These are phyloP conservation scores for Phytophthora pistaciae DNA, from an alignment of 352 stramenopile genomes.

Conservation along the genomic window DNA sequence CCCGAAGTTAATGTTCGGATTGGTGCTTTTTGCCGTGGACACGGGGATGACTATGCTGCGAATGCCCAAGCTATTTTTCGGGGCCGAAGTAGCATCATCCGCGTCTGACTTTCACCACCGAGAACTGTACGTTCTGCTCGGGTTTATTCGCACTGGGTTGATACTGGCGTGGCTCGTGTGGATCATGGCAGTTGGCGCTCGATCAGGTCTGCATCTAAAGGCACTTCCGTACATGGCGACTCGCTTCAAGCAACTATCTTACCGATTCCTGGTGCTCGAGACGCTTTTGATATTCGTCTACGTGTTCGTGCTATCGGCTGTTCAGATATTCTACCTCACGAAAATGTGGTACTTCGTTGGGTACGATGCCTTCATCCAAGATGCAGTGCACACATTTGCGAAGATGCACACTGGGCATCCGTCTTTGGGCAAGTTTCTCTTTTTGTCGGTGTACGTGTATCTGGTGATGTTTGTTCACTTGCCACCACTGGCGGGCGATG, in stretches of 20 bases:
- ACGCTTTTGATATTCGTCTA: constrained; percentile 82
- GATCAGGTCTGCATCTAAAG: constrained; percentile 69
- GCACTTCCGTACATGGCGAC: constrained; percentile 86
- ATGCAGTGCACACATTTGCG: constrained; percentile 72
- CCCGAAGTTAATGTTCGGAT: constrained; percentile 42
- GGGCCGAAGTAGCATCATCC: constrained; percentile 4
- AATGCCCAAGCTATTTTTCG: constrained; percentile 66
- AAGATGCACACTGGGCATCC: constrained; percentile 61
- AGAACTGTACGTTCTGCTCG: constrained; percentile 73
- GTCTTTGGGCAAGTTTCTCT: constrained; percentile 77
- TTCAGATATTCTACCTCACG: constrained; percentile 72
- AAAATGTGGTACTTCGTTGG: constrained; percentile 77
- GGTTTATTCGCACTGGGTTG: constrained; percentile 66
- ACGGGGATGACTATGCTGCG: constrained; percentile 69
- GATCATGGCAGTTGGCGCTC: constrained; percentile 67
- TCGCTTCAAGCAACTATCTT: constrained; percentile 89
- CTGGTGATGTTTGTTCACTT: constrained; percentile 88
- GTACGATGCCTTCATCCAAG: constrained; percentile 74
- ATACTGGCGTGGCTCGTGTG: constrained; percentile 79
- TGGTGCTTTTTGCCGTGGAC: constrained; percentile 58
- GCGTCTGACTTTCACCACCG: constrained; percentile 39
- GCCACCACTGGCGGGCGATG: constrained; percentile 58
- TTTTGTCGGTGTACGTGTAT: constrained; percentile 87
- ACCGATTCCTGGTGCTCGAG: constrained; percentile 85
- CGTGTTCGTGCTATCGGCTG: constrained; percentile 67